Conservation (phyloP, 2,329 filamentous ascomycete species). For the Epichloe bromicola region DNA sequence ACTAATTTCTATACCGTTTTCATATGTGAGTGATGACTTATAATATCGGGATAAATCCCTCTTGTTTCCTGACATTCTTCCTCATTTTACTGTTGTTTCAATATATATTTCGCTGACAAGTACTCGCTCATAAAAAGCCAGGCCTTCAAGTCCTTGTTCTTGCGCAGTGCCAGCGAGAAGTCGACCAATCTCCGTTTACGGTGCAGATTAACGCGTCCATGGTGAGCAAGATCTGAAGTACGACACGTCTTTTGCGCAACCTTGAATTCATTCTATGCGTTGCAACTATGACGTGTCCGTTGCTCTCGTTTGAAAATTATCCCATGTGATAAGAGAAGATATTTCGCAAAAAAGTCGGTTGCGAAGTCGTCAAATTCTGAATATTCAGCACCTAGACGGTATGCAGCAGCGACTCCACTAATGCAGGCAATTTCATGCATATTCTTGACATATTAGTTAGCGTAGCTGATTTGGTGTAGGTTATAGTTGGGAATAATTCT, state of each 20-base stretch:
- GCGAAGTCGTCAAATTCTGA: conserved; percentile 43
- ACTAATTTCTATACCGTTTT: not conserved
- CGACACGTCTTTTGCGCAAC: not conserved
- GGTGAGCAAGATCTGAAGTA: not conserved
- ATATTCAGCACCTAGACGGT: conserved; percentile 53
- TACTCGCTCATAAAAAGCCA: no score
- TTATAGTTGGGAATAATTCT: not conserved
- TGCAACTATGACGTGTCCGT: conserved; percentile 12
- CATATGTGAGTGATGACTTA: not conserved
- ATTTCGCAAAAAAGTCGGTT: conserved; percentile 34
- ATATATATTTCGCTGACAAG: no score
- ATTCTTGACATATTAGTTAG: conserved; percentile 28
- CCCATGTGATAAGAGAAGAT: conserved; percentile 31
- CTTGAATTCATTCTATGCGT: not conserved
- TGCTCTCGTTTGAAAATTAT: conserved; percentile 24
- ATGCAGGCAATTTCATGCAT: conserved; percentile 60
- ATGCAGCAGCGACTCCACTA: conserved; percentile 57
- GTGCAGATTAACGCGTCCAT: no score
- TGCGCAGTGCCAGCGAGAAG: no score
- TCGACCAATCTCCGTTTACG: not conserved
- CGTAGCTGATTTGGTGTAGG: not conserved
- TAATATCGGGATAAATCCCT: not conserved
- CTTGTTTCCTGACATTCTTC: no score
- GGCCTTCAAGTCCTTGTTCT: no score
- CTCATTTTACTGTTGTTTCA: no score